Conservation (phyloP, 257 asterid species). For the Ligustrum vulgare region DNA sequence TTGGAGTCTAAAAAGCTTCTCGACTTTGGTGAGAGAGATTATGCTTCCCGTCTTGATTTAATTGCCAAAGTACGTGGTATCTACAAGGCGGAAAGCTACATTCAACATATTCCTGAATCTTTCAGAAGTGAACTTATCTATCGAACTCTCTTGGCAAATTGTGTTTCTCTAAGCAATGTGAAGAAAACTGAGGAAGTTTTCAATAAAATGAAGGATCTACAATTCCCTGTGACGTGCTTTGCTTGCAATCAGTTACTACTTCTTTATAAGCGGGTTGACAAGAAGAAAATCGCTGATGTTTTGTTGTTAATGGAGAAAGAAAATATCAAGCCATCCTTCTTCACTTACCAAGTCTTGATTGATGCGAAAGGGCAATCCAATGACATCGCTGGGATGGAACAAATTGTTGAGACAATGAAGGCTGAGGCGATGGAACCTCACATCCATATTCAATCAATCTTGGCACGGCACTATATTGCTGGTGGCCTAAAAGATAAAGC, state of each 20-base stretch:
- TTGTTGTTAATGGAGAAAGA: constrained; percentile 68
- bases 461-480: constrained; percentile 50
- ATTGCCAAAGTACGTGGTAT: constrained; percentile 70
- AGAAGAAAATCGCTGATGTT: constrained; percentile 59
- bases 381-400: constrained; percentile 77
- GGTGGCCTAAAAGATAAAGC: constrained; percentile 62
- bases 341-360: constrained; percentile 63
- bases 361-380: constrained; percentile 59
- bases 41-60: constrained; percentile 72
- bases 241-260: constrained; percentile 72
- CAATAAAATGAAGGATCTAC: constrained; percentile 60
- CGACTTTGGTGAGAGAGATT: constrained; percentile 44
- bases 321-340: constrained; percentile 48
- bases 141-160: constrained; percentile 71
- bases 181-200: constrained; percentile 71
- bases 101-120: constrained; percentile 58
- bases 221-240: constrained; percentile 53
- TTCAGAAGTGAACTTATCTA: constrained; percentile 54
- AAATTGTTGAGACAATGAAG: constrained; percentile 64
- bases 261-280: constrained; percentile 61
- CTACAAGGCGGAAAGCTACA: constrained; percentile 61
- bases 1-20: constrained; percentile 44
- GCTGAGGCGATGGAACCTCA: constrained; percentile 55
- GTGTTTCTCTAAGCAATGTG: constrained; percentile 33
- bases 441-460: constrained; percentile 25